Base-by-base conservation (phyloP, 805 yeast genomes). In the Candida ovalis region DNA sequence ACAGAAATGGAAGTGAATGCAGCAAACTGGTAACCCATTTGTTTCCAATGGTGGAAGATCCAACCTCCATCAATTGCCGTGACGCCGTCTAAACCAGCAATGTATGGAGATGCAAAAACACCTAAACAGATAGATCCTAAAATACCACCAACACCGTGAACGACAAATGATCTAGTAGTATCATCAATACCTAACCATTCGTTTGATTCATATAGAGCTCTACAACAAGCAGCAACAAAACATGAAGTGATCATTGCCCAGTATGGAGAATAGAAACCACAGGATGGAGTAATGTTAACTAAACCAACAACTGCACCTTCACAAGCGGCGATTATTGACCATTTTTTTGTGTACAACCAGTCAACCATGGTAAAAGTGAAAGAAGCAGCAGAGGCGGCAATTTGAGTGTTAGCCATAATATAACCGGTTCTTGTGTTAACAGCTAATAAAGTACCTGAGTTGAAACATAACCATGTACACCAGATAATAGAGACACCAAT, bases 391-490 rank as follows among this genome's bases (percentile, higher is more conserved):
- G 76, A 64, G 1, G 82, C 80, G 0, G 81, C 78, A 17, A 78
- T 58, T 53, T 77, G 73, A 3, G 84, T 78, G 56, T 74, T 74
- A 45, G 71, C 66, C 63, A 72, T 68, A 43, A 73, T 73, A 59
- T 73, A 73, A 30, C 75, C 76, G 4, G 77, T 73, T 62, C 78
- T 67, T 4, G 55, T 51, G 43, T 63, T 70, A 39, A 73, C 74
- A 2, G 71, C 45, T 13, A 73, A 60, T 41, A 73, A 59, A 17
- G 78, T 73, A 35, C 77, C 78, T 13, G 76, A 66, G 54, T 74
- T 74, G 64, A 74, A 74, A 55, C 77, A 72, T 47, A 73, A 64
- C 78, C 78, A 74, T n/a, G 76, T 71, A 45, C 68, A 72, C 76
- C 76, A 73, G 46, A 74, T 73, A 42, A 74, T 62, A 6, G 75